A percentile compares a stretch with the other conserved stretches of the same genome.
These are phyloP conservation scores for Penicillium ucsense DNA, from an alignment of 495 filamentous ascomycete genomes.

Conservation along the genomic window DNA sequence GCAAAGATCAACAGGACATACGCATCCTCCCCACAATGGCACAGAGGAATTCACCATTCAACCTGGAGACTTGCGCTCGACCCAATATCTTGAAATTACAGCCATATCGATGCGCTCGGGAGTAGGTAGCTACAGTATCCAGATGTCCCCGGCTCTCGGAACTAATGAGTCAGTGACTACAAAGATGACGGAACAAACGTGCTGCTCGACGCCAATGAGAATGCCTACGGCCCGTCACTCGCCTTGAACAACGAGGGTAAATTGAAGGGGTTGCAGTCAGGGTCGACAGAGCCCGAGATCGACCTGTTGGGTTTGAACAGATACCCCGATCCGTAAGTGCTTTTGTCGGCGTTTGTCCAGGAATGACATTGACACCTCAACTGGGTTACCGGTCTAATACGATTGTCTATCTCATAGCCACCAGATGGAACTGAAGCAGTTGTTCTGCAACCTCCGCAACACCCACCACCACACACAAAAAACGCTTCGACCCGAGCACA, in stretches of 20 bases:
- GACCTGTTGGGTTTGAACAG: constrained; percentile 76
- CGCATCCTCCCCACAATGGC: constrained; percentile 26
- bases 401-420: constrained; percentile 39
- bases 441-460: constrained; percentile 81
- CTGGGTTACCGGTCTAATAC: too few relatives aligned
- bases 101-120: constrained; percentile 77
- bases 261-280: constrained; percentile 27
- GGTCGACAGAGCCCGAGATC: constrained; percentile 39
- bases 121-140: constrained; percentile 43
- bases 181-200: constrained; percentile 97
- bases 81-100: constrained; percentile 74
- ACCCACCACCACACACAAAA: constrained; percentile 69
- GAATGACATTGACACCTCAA: too few relatives aligned
- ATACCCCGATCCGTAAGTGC: constrained; percentile 81
- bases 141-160: constrained; percentile 5
- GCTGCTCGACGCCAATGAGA: constrained; percentile 95
- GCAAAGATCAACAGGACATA: neutral
- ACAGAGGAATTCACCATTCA: constrained; percentile 45
- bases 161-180: constrained; percentile 69
- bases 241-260: constrained; percentile 37
- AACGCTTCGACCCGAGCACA: constrained; percentile 65
- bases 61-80: constrained; percentile 71
- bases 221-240: constrained; percentile 79
- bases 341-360: neutral
- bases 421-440: constrained; percentile 74